Percentiles rank a stretch among this genome's conserved stretches.
These are phyloP conservation scores for Wickerhamomyces silvicola DNA, from an alignment of 805 yeast species.

Conservation along the genomic window DNA sequence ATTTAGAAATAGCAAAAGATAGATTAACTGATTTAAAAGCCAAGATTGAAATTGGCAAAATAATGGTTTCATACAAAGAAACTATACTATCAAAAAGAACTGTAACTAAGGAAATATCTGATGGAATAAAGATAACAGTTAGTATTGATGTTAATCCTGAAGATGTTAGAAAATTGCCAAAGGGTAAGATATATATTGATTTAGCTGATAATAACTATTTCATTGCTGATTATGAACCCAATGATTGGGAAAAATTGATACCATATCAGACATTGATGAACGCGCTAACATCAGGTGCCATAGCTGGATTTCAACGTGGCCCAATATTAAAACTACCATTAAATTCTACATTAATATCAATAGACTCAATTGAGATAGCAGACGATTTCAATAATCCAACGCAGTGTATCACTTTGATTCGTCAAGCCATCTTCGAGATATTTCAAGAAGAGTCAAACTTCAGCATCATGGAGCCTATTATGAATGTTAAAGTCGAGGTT, in stretches of 20 bases:
- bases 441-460: slow-evolving; percentile 27
- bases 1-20: slow-evolving; percentile 80
- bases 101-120: slow-evolving; percentile 12
- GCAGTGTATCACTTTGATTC: slow-evolving; percentile 37
- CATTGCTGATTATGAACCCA: slow-evolving; percentile 24
- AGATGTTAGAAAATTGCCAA: slow-evolving; percentile 20
- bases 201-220: slow-evolving; percentile 30
- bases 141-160: slow-evolving; percentile 29
- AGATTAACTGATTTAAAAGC: slow-evolving; percentile 81
- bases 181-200: slow-evolving; percentile 20
- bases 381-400: slow-evolving; percentile 35
- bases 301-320: slow-evolving; percentile 60
- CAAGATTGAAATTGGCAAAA: slow-evolving; percentile 70
- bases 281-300: slow-evolving; percentile 49
- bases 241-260: slow-evolving; percentile 35
- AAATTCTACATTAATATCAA: slow-evolving; percentile 50
- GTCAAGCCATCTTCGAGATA: slow-evolving; percentile 39
- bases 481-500: slow-evolving; percentile 66
- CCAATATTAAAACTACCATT: slow-evolving; percentile 48
- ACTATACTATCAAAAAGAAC: slow-evolving; percentile 29
- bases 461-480: slow-evolving; percentile 78
- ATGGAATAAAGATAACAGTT: slow-evolving; percentile 20
- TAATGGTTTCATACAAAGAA: slow-evolving; percentile 88
- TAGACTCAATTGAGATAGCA: slow-evolving; percentile 46
- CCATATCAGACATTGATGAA: slow-evolving; percentile 43